Percentiles rank a stretch among this genome's conserved stretches.
Evolutionary conservation across 2,329 filamentous ascomycete genomes (phyloP).

Genomic region (Colletotrichum magnum): DNA sequence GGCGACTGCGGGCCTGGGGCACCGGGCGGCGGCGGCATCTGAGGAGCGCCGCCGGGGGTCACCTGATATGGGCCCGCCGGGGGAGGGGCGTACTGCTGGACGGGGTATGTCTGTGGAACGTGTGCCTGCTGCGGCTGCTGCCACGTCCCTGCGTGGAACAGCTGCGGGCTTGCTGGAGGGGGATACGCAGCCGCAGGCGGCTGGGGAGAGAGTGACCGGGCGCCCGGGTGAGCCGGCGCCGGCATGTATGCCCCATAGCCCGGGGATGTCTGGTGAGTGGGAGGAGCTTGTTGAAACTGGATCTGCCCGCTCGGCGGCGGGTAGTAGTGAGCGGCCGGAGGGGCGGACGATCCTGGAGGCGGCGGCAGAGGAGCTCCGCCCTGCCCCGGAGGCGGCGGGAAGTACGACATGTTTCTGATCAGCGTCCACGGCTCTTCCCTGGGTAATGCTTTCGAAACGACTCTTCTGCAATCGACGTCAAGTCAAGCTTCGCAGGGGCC

Average conservation of each 20-base stretch:
- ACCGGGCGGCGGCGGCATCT: neutral
- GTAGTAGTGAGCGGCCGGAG: neutral
- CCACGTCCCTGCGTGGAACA: neutral
- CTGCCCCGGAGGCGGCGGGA: slow-evolving; percentile 28
- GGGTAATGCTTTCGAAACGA: no score
- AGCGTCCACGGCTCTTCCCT: neutral
- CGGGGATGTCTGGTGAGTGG: neutral
- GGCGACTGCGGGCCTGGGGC: neutral
- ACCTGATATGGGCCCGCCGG: neutral
- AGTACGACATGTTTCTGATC: slow-evolving; percentile 11
- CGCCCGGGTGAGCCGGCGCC: rapidly evolving
- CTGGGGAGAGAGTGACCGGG: neutral
- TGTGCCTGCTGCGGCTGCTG: neutral
- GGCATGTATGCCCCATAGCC: neutral
- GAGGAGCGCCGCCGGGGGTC: neutral
- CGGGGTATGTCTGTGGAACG: neutral
- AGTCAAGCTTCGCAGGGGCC: no score
- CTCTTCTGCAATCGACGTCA: no score
- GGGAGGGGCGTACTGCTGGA: neutral
- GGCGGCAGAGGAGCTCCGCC: slow-evolving; percentile 15
- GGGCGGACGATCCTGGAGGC: neutral
- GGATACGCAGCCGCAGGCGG: neutral
- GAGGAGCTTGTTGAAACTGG: neutral
- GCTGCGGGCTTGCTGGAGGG: neutral
- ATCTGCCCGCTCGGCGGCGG: neutral